A percentile compares a stretch with the other conserved stretches of the same genome.
Evolutionary conservation across 495 filamentous ascomycete species (phyloP).

Genomic region (Tuber melanosporum): DNA sequence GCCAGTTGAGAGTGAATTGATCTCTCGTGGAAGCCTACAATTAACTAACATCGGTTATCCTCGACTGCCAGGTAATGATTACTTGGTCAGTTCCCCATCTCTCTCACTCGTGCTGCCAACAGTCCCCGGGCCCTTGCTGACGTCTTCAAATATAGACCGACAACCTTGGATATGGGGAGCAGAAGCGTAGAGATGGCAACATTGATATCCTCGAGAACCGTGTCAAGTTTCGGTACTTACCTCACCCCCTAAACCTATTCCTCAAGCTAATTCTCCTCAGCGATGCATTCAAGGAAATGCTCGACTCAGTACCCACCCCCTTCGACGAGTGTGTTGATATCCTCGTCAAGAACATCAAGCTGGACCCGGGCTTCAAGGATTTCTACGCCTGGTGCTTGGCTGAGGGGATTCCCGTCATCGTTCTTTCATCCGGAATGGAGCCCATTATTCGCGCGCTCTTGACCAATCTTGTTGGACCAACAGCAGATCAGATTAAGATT

Average conservation of each 20-base stretch:
- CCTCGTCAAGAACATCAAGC: constrained; percentile 71
- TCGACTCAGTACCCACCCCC: constrained; percentile 70
- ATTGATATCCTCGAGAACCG: constrained; percentile 61
- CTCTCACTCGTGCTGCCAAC: constrained; percentile 12
- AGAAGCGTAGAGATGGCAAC: constrained; percentile 59
- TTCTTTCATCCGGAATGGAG: constrained; percentile 83
- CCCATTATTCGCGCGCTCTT: constrained; percentile 83
- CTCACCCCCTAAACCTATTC: constrained; percentile 9
- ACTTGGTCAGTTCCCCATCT: constrained; percentile 50
- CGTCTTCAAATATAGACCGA: constrained; percentile 56
- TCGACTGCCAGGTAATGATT: constrained; percentile 67
- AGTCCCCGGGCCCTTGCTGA: constrained; percentile 13
- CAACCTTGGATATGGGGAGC: constrained; percentile 75
- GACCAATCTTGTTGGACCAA: constrained; percentile 65
- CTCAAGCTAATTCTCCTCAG: constrained; percentile 40
- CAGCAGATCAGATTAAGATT: constrained; percentile 69
- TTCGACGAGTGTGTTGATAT: constrained; percentile 71
- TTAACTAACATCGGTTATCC: constrained; percentile 15
- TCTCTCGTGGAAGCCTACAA: not conserved
- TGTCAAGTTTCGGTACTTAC: constrained; percentile 60
- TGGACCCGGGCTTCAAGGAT: constrained; percentile 76
- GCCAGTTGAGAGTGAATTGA: not conserved
- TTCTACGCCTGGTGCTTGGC: constrained; percentile 75
- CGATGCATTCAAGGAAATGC: constrained; percentile 80
- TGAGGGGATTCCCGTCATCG: constrained; percentile 84